Evolutionary conservation across 371 early-diverging fungal genomes (phyloP), one percentile per base, ranked within the genome.

Genomic region (Mortierella sp.): DNA sequence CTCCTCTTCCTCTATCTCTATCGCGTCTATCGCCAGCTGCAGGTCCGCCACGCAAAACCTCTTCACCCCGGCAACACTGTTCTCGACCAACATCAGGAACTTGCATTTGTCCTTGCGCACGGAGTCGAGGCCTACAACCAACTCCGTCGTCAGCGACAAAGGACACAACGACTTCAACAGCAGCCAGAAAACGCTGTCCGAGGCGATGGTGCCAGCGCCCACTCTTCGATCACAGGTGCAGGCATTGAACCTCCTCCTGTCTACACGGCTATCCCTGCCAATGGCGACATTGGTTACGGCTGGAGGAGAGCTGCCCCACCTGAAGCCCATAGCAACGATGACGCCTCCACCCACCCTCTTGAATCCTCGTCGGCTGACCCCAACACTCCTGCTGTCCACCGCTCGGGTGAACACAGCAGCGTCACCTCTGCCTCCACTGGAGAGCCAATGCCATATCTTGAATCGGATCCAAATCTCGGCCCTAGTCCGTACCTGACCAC

Each of bases 121-220:
- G 74, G 74, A 16, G 74, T 74, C 2, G 74, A 74, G 15, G 68
- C 74, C 45, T 74, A 74, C 68, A 74, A 74, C 57, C 58, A 63
- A 14, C 68, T 64, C 14, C n/a, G 66, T n/a, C 66, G 67, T 19
- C 52, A 53, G 29, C 57, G 66, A 14, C 67, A 45, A 7, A 60
- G 37, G 44, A 64, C 52, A 7, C 46, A 70, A 23, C 65, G 44
- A 44, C 23, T 19, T 7, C 57, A 16, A 43, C 63, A n/a, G 29
- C 26, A 1, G 25, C 48, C 28, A 43, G 60, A 25, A 2, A 57
- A 29, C 19, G 44, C 45, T 7, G 37, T 12, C 14, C 19, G 60
- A 60, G 9, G 16, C 28, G 21, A n/a, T 18, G 5, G 19, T 11
- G 25, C 46, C 18, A 66, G 68, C 57, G 64, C 60, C 26, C 56